Base-by-base conservation (phyloP, 1,284 basidiomycete species). In the Somion occarium region DNA sequence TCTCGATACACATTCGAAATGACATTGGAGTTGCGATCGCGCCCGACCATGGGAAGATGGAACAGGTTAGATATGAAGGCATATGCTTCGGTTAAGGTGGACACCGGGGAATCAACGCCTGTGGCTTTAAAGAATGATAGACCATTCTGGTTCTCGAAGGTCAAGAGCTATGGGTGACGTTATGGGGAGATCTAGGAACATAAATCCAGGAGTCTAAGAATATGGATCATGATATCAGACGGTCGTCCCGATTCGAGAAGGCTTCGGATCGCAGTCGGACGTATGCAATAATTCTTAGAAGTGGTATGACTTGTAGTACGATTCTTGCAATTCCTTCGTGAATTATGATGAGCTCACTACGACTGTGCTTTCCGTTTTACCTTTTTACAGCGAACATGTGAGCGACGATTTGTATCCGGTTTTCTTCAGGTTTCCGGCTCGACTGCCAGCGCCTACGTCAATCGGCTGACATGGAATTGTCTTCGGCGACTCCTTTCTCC, bases 141-240 rank as follows among this genome's bases (percentile, higher is more conserved):
- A 54, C 83, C 92, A 22, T 97, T 93, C 66, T 93, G 90, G 83
- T 97, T 97, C 68, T 95, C 92, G 39, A 93, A 91, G 69, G 88
- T 91, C 49, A 73, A 74, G 57, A 88, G 85, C 45, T 79, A 75
- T 61, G 55, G 30, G 15, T 34, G 30, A 34, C 15, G 30, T 7
- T 34, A 34, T 7, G 30, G 30, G 15, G 30, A 34, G 15, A 34
- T 34, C 30, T 34, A 7, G 30, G 30, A 34, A 34, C 30, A 34
- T 34, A 34, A 34, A 34, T 34, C 7, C 7, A 15, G 30, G 7
- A 7, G 30, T 34, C 7, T 7, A 7, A 7, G 30, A 34, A 34
- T 34, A 34, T 15, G 7, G 30, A 34, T 15, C 7, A 15, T 7
- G 30, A 7, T 34, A 34, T 34, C 7, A 7, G 30, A 34, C 30